Evolutionary conservation across 805 yeast species (phyloP).

Genomic region (Ogataea paradorogensis): DNA sequence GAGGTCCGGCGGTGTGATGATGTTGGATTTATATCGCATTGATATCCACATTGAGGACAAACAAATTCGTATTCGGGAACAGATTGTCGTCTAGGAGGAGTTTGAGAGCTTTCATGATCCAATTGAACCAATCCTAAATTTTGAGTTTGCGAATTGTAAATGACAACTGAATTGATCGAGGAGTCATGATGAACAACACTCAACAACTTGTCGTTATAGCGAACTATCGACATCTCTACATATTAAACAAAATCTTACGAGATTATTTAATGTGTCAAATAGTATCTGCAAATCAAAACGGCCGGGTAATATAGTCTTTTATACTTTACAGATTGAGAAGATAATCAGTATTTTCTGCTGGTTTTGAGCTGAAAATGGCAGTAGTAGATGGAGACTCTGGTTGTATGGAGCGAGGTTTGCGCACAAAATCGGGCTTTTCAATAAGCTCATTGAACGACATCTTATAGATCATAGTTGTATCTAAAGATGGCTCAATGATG

Average conservation of each 20-base stretch:
- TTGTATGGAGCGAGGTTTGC: neutral
- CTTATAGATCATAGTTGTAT: constrained; percentile 11
- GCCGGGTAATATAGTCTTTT: constrained; percentile 6
- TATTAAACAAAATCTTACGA: neutral
- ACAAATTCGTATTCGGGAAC: constrained; percentile 18
- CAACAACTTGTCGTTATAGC: constrained; percentile 16
- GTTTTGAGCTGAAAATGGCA: constrained; percentile 4
- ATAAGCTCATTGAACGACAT: constrained; percentile 8
- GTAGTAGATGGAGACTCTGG: constrained; percentile 4
- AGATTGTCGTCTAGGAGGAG: constrained; percentile 9
- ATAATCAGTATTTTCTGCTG: constrained; percentile 16
- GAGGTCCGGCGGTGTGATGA: constrained; percentile 2
- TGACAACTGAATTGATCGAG: constrained; percentile 27
- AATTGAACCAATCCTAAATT: constrained; percentile 27
- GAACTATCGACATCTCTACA: constrained; percentile 19
- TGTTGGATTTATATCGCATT: constrained; percentile 13
- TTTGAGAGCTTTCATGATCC: constrained; percentile 4
- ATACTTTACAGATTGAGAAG: constrained; percentile 10
- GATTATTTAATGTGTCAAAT: neutral
- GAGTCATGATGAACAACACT: constrained; percentile 23
- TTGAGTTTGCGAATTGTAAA: constrained; percentile 29
- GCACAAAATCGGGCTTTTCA: neutral
- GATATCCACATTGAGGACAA: constrained; percentile 31
- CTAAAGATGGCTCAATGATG: constrained; percentile 1
- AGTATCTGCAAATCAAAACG: neutral